Conservation (phyloP, 306 rosid genomes). For the Cercis canadensis region DNA sequence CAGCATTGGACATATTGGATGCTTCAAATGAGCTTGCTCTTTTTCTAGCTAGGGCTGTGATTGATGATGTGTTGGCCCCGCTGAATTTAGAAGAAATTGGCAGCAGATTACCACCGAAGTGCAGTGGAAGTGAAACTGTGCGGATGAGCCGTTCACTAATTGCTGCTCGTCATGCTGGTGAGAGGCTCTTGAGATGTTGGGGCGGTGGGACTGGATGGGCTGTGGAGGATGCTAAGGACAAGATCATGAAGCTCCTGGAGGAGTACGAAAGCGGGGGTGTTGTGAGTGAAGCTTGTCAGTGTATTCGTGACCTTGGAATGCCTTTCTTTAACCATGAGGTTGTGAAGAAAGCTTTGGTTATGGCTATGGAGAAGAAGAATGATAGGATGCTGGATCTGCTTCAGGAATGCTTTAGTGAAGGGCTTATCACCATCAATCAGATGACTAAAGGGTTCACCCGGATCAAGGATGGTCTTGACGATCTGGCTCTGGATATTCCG, state of each 20-base stretch:
- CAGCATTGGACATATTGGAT: constrained; percentile 89
- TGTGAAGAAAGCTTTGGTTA: constrained; percentile 92
- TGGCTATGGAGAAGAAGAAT: constrained; percentile 99
- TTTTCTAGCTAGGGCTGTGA: constrained; percentile 92
- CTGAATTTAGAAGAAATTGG: constrained; percentile 87
- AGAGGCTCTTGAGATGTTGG: constrained; percentile 96
- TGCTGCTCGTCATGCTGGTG: constrained; percentile 97
- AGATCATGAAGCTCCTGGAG: constrained; percentile 88
- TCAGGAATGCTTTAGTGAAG: constrained; percentile 88
- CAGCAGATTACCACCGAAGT: constrained; percentile 62
- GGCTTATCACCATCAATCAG: constrained; percentile 90
- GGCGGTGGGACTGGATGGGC: constrained; percentile 99
- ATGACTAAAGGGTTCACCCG: constrained; percentile 93
- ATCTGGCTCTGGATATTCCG: constrained; percentile 95
- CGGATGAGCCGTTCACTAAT: constrained; percentile 77
- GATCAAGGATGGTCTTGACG: constrained; percentile 86
- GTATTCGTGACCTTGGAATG: constrained; percentile 94
- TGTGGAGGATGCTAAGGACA: constrained; percentile 99
- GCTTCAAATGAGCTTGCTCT: constrained; percentile 98
- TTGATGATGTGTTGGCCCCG: constrained; percentile 93
- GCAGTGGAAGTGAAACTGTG: constrained; percentile 86
- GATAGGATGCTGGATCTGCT: constrained; percentile 85
- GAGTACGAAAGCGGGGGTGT: constrained; percentile 96
- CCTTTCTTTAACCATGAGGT: constrained; percentile 99
- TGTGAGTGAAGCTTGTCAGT: constrained; percentile 88